phyloP scores from a whole-genome alignment of 1,284 basidiomycete species.

The Trametes sp. region DNA sequence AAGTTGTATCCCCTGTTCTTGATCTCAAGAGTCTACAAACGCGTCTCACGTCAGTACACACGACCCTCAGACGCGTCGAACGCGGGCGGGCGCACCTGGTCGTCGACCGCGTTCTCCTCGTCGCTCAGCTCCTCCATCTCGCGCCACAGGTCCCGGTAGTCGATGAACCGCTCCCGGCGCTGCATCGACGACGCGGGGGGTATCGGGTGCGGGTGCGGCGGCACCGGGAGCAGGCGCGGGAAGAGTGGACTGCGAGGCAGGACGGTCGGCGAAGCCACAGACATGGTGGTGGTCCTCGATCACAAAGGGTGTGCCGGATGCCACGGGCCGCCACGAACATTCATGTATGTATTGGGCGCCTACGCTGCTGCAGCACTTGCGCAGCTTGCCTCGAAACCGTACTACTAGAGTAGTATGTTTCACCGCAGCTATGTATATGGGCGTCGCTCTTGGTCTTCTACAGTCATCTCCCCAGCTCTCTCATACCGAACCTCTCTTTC shows the following conservation, averaged over 20 bases:
- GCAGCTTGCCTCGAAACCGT: too few relatives aligned
- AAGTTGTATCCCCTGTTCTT: constrained; percentile 72
- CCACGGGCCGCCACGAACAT: not conserved
- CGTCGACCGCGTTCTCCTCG: constrained; percentile 82
- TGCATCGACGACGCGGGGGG: constrained; percentile 61
- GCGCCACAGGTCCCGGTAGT: constrained; percentile 71
- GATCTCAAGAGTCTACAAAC: constrained; percentile 59
- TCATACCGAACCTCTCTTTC: too few relatives aligned
- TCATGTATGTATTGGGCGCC: not conserved
- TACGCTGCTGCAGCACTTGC: not conserved
- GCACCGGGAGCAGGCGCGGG: constrained; percentile 69
- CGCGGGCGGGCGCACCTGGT: constrained; percentile 55
- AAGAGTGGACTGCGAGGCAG: constrained; percentile 66
- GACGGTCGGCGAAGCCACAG: constrained; percentile 72
- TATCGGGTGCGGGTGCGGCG: constrained; percentile 70
- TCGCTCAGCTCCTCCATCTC: constrained; percentile 89
- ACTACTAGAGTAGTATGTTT: too few relatives aligned
- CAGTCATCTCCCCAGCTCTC: too few relatives aligned
- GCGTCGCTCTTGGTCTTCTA: too few relatives aligned
- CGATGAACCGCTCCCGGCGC: constrained; percentile 61
- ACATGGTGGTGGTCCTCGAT: constrained; percentile 43
- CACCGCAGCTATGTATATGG: too few relatives aligned
- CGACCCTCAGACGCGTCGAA: constrained; percentile 8
- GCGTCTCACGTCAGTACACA: not conserved
- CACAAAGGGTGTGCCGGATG: not conserved